These are phyloP conservation scores for Triadica sebifera DNA, from an alignment of 345 rosid genomes.

Conservation along the genomic window DNA sequence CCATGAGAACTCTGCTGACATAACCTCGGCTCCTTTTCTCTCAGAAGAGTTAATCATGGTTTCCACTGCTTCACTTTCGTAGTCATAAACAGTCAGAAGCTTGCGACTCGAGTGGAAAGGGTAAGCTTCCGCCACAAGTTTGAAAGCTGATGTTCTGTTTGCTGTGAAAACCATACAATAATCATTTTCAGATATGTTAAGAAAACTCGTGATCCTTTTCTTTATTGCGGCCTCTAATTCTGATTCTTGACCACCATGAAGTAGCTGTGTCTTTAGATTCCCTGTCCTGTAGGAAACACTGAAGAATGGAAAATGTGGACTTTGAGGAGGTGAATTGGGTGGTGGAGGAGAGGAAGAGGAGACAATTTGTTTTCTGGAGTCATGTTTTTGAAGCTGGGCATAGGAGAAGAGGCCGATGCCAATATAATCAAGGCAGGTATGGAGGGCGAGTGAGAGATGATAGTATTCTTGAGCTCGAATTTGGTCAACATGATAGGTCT, in stretches of 20 bases:
- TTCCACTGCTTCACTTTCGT: slow-evolving; percentile 77
- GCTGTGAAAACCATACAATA: slow-evolving; percentile 88
- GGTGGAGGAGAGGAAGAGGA: slow-evolving; percentile 34
- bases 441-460: slow-evolving; percentile 58
- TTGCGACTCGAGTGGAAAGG: slow-evolving; percentile 59
- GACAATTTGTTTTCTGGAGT: slow-evolving; percentile 34
- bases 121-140: slow-evolving; percentile 81
- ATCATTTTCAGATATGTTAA: slow-evolving; percentile 67
- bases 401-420: slow-evolving; percentile 85
- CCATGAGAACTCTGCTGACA: slow-evolving; percentile 91
- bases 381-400: slow-evolving; percentile 58
- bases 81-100: slow-evolving; percentile 85
- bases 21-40: slow-evolving; percentile 67
- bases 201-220: slow-evolving; percentile 72
- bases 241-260: slow-evolving; percentile 68
- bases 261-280: slow-evolving; percentile 73
- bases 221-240: slow-evolving; percentile 62
- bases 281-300: slow-evolving; percentile 73
- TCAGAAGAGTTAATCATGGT: slow-evolving; percentile 61
- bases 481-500: slow-evolving; percentile 53
- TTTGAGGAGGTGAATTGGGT: slow-evolving; percentile 22
- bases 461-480: slow-evolving; percentile 63
- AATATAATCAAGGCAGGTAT: slow-evolving; percentile 86
- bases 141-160: slow-evolving; percentile 89
- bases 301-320: slow-evolving; percentile 71